Evolutionary conservation across 2,329 filamentous ascomycete genomes (phyloP).

Genomic region (Calonectria naviculata): DNA sequence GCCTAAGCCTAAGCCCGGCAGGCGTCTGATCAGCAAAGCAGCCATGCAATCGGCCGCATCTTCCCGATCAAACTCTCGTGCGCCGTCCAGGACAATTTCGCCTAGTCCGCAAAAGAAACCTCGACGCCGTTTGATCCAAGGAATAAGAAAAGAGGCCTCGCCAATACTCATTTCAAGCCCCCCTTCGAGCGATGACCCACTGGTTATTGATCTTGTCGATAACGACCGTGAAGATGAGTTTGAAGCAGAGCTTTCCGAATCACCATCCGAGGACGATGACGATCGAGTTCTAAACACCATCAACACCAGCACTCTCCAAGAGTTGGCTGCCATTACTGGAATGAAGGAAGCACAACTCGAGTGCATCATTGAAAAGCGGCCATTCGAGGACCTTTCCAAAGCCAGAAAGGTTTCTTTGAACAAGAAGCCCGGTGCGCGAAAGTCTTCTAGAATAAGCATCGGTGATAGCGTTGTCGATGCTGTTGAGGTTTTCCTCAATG

Average conservation of each 20-base stretch:
- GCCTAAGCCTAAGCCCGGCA: slow-evolving; percentile 37
- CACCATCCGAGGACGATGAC: slow-evolving; percentile 44
- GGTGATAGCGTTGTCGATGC: slow-evolving; percentile 64
- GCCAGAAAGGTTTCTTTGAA: slow-evolving; percentile 72
- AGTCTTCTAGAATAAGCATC: slow-evolving; percentile 58
- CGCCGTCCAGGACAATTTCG: slow-evolving; percentile 31
- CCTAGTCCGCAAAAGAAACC: slow-evolving; percentile 46
- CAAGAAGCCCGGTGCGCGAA: slow-evolving; percentile 59
- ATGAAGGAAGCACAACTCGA: slow-evolving; percentile 77
- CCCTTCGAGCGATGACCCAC: slow-evolving; percentile 48
- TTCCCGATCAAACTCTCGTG: slow-evolving; percentile 23
- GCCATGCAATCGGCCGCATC: slow-evolving; percentile 33
- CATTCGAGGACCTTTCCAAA: slow-evolving; percentile 75
- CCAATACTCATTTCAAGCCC: slow-evolving; percentile 29
- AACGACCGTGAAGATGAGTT: slow-evolving; percentile 56
- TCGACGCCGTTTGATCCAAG: slow-evolving; percentile 51
- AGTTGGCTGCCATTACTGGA: slow-evolving; percentile 85
- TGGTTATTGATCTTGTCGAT: slow-evolving; percentile 50
- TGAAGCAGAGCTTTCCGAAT: slow-evolving; percentile 47
- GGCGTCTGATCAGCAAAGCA: slow-evolving; percentile 46
- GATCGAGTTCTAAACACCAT: slow-evolving; percentile 79
- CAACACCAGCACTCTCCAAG: slow-evolving; percentile 80
- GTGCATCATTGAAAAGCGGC: slow-evolving; percentile 77
- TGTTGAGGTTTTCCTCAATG: slow-evolving; percentile 78
- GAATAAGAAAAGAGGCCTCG: slow-evolving; percentile 45